Percentiles rank a stretch among this genome's conserved stretches.
phyloP scores from a whole-genome alignment of 495 filamentous ascomycete genomes.

The Aspergillus asperescens region DNA sequence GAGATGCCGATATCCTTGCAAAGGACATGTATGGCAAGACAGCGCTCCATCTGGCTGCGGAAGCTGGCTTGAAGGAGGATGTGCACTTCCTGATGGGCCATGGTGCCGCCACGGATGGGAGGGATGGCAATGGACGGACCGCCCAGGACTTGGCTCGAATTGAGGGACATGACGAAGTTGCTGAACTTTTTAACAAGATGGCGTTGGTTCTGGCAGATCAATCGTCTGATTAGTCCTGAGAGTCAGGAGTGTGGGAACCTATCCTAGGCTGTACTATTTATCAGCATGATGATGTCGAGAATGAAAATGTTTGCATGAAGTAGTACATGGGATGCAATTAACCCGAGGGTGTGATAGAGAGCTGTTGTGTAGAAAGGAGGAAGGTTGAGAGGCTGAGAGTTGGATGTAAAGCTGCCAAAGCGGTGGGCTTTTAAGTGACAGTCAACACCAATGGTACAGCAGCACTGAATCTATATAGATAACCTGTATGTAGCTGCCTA shows the following conservation, averaged over 20 bases:
- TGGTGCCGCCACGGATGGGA: slow-evolving; percentile 15
- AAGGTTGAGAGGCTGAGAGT: background rate
- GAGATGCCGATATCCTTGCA: slow-evolving; percentile 19
- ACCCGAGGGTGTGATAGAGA: background rate
- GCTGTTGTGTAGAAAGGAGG: background rate
- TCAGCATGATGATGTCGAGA: background rate
- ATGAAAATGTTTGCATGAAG: background rate
- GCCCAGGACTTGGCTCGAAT: slow-evolving; percentile 17
- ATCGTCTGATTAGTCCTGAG: background rate
- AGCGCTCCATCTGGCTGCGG: slow-evolving; percentile 29
- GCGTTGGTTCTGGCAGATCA: slow-evolving; percentile 13
- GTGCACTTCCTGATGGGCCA: slow-evolving; percentile 25
- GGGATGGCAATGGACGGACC: slow-evolving; percentile 25
- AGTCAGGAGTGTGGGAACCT: background rate
- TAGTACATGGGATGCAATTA: background rate
- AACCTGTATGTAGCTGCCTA: too few relatives aligned
- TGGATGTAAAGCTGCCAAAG: background rate
- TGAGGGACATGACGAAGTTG: slow-evolving; percentile 11
- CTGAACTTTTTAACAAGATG: slow-evolving; percentile 17
- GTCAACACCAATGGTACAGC: too few relatives aligned
- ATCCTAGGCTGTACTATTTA: slow-evolving; percentile 4
- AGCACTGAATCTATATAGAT: too few relatives aligned
- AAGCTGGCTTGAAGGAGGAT: slow-evolving; percentile 21
- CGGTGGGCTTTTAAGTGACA: too few relatives aligned
- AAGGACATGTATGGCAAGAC: slow-evolving; percentile 29